Evolutionary conservation across 1,284 basidiomycete species (phyloP).

Genomic region (Exobasidium rhododendri): DNA sequence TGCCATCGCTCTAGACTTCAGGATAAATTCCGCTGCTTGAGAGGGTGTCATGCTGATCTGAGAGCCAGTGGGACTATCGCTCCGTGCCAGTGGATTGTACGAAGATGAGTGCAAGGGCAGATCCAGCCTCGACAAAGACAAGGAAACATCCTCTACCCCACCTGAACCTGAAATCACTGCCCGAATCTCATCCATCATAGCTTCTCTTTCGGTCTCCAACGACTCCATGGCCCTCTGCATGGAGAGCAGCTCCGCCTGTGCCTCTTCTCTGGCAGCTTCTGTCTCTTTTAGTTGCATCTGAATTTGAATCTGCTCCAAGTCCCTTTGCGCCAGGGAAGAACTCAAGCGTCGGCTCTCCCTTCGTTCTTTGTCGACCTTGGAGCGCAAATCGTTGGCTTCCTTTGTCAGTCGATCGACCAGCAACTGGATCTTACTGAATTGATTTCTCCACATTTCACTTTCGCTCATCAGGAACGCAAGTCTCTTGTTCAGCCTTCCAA

Average conservation of each 20-base stretch:
- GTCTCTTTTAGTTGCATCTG: slow-evolving; percentile 44
- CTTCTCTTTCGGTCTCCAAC: slow-evolving; percentile 36
- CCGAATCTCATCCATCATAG: slow-evolving; percentile 52
- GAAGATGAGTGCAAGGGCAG: slow-evolving; percentile 17
- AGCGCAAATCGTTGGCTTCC: slow-evolving; percentile 71
- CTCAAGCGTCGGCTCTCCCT: slow-evolving; percentile 76
- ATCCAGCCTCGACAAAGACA: slow-evolving; percentile 29
- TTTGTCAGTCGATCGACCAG: slow-evolving; percentile 79
- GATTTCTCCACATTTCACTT: slow-evolving; percentile 77
- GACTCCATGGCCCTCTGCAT: slow-evolving; percentile 46
- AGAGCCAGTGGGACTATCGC: slow-evolving; percentile 17
- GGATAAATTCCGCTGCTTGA: slow-evolving; percentile 31
- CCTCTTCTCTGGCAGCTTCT: slow-evolving; percentile 44
- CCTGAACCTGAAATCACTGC: slow-evolving; percentile 30
- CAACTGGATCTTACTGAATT: slow-evolving; percentile 86
- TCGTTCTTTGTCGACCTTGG: slow-evolving; percentile 83
- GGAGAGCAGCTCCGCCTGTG: slow-evolving; percentile 32
- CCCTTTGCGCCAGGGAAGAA: slow-evolving; percentile 37
- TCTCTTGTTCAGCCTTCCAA: slow-evolving; percentile 60
- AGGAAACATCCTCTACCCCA: slow-evolving; percentile 27
- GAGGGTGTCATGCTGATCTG: slow-evolving; percentile 23
- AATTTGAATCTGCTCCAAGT: slow-evolving; percentile 41
- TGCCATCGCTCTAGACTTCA: slow-evolving; percentile 39
- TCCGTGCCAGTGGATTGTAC: slow-evolving; percentile 12
- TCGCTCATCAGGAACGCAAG: slow-evolving; percentile 88